phyloP scores from a whole-genome alignment of 2,329 filamentous ascomycete species.

The Rhinocladiella mackenziei region DNA sequence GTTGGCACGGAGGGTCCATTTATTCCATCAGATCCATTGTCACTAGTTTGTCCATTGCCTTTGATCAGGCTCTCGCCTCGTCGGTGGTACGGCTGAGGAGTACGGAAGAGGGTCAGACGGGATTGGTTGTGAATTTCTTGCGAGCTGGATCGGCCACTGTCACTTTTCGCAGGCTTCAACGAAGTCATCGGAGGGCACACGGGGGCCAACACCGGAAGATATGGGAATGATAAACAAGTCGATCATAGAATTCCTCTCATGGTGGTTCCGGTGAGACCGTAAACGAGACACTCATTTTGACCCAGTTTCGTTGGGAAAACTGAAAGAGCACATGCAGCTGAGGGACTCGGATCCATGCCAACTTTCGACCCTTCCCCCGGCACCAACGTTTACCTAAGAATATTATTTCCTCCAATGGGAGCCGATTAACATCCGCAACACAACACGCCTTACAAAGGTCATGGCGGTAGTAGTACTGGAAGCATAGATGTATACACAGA shows the following conservation, averaged over 20 bases:
- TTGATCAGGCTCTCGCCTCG: constrained; percentile 18
- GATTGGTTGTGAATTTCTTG: constrained; percentile 13
- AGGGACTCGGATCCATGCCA: too few species aligned
- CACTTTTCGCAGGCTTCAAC: constrained; percentile 8
- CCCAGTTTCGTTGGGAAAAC: constrained; percentile 8
- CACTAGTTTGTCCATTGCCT: constrained; percentile 2
- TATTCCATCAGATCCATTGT: constrained; percentile 6
- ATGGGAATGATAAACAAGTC: neutral
- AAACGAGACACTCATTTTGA: constrained; percentile 8
- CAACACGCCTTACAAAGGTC: too few species aligned
- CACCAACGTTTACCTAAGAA: too few species aligned
- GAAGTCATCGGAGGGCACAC: constrained; percentile 21
- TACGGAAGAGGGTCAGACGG: constrained; percentile 25
- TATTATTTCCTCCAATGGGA: too few species aligned
- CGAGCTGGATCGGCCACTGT: constrained; percentile 14
- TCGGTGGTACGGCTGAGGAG: constrained; percentile 32
- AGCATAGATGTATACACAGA: too few species aligned
- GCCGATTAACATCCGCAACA: too few species aligned
- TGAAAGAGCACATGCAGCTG: constrained; percentile 21
- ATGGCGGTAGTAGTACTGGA: too few species aligned
- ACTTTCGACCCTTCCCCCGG: too few species aligned
- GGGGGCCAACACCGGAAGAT: constrained; percentile 1
- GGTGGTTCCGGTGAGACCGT: constrained; percentile 4
- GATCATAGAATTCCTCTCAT: constrained; percentile 10
- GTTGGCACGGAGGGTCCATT: constrained; percentile 11